Percentiles rank a stretch among this genome's conserved stretches.
phyloP scores from a whole-genome alignment of 495 filamentous ascomycete genomes.

The Podospora pseudopauciseta region DNA sequence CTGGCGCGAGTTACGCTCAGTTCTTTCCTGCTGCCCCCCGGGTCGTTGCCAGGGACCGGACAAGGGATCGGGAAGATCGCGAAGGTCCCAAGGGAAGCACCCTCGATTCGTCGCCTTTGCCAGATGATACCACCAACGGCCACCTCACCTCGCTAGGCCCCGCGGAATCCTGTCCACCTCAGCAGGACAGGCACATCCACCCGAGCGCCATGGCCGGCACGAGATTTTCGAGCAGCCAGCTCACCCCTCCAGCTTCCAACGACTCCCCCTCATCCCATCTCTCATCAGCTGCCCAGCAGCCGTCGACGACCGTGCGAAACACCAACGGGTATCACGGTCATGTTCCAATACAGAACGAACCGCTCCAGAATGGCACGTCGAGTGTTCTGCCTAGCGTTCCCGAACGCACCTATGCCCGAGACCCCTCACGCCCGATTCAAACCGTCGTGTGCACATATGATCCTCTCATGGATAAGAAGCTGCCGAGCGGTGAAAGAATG shows the following conservation, averaged over 20 bases:
- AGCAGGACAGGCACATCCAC: slow-evolving; percentile 18
- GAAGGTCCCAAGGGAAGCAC: slow-evolving; percentile 37
- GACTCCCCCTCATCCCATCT: slow-evolving; percentile 68
- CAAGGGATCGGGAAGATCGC: slow-evolving; percentile 54
- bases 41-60: slow-evolving; percentile 49
- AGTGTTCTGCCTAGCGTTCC: slow-evolving; percentile 43
- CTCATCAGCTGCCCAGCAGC: slow-evolving; percentile 36
- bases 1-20: slow-evolving; percentile 75
- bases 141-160: slow-evolving; percentile 20
- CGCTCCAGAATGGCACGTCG: slow-evolving; percentile 43
- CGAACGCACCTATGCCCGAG: slow-evolving; percentile 57
- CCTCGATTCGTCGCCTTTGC: neutral
- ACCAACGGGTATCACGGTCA: neutral
- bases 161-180: slow-evolving; percentile 15
- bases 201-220: slow-evolving; percentile 49
- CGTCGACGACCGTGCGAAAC: slow-evolving; percentile 22
- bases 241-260: slow-evolving; percentile 73
- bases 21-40: slow-evolving; percentile 85
- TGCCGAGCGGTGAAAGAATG: slow-evolving; percentile 59
- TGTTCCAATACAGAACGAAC: slow-evolving; percentile 28
- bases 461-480: slow-evolving; percentile 53
- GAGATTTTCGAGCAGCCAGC: slow-evolving; percentile 46
- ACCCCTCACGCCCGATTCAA: slow-evolving; percentile 57
- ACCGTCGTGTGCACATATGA: slow-evolving; percentile 72
- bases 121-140: slow-evolving; percentile 22